phyloP scores from a whole-genome alignment of 2,329 filamentous ascomycete genomes.

The Cadophora sp. region DNA sequence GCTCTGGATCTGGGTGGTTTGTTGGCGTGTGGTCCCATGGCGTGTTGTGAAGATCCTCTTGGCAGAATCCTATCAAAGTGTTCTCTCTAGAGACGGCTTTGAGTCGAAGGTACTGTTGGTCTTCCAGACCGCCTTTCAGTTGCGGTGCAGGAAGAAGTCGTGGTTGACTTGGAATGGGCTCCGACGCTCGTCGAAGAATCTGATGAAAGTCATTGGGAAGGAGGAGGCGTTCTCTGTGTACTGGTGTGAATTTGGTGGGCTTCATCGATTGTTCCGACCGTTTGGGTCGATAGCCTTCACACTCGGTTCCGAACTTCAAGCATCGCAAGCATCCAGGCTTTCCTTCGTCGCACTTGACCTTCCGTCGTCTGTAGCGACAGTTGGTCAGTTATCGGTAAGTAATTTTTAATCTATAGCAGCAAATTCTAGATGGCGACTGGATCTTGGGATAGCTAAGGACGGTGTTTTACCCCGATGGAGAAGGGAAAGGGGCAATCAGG shows the following conservation, averaged over 20 bases:
- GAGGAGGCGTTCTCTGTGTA: not conserved
- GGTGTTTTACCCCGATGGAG: not conserved
- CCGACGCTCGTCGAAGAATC: not conserved
- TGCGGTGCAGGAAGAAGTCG: not conserved
- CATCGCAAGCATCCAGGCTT: constrained; percentile 2
- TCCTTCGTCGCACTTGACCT: constrained; percentile 8
- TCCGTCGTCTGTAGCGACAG: not conserved
- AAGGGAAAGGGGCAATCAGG: not conserved
- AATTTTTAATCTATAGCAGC: not conserved
- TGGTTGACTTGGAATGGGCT: not conserved
- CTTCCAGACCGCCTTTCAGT: constrained; percentile 11
- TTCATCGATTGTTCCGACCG: not conserved
- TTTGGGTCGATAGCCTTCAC: constrained; percentile 13
- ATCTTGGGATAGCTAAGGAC: not conserved
- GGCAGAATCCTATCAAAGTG: not conserved
- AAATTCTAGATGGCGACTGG: not conserved
- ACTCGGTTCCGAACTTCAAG: constrained; percentile 16
- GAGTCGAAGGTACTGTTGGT: not conserved
- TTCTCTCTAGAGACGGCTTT: not conserved
- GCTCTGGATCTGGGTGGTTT: not conserved
- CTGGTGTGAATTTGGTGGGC: not conserved
- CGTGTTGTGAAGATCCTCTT: not conserved
- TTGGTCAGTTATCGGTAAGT: not conserved
- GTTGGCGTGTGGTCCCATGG: no score
- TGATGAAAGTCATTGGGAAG: not conserved